Percentiles rank a stretch among this genome's conserved stretches.
These are phyloP conservation scores for Chlorencoelia australis DNA, from an alignment of 2,329 filamentous ascomycete genomes.

Conservation along the genomic window DNA sequence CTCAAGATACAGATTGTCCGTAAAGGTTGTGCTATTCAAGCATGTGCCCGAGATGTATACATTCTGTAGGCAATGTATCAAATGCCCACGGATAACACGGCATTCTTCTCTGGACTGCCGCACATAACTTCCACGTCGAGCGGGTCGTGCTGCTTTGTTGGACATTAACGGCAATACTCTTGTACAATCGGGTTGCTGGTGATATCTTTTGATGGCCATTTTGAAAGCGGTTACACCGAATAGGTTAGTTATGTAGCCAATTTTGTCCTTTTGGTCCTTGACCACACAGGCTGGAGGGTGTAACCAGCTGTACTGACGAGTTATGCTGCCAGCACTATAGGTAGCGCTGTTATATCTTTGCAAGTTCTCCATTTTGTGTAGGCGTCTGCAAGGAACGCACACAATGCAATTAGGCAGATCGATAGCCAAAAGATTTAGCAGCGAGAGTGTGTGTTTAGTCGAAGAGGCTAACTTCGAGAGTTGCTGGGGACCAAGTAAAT, in stretches of 20 bases:
- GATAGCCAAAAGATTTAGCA: constrained; percentile 10
- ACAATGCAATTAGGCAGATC: constrained; percentile 11
- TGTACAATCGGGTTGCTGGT: constrained; percentile 5
- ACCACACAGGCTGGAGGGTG: constrained; percentile 5
- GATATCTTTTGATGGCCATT: constrained; percentile 12
- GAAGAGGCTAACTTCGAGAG: constrained; percentile 6
- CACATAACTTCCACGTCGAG: neutral
- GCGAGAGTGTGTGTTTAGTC: constrained; percentile 2
- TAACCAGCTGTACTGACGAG: neutral
- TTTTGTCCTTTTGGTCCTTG: neutral
- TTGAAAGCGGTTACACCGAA: constrained; percentile 11
- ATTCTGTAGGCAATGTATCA: constrained; percentile 4
- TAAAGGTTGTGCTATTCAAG: neutral
- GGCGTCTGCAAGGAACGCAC: constrained; percentile 8
- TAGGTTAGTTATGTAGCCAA: neutral
- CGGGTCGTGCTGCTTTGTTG: neutral
- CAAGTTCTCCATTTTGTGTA: constrained; percentile 12
- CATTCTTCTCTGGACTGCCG: constrained; percentile 5
- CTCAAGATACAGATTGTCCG: constrained; percentile 1
- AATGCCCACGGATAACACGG: constrained; percentile 3
- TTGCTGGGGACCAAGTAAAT: constrained; percentile 3
- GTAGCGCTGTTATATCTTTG: constrained; percentile 8
- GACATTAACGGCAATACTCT: constrained; percentile 7
- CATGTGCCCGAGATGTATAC: constrained; percentile 1
- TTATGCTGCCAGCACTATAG: neutral